phyloP scores from a whole-genome alignment of 1,284 basidiomycete species.

The Acaromyces ingoldii region DNA sequence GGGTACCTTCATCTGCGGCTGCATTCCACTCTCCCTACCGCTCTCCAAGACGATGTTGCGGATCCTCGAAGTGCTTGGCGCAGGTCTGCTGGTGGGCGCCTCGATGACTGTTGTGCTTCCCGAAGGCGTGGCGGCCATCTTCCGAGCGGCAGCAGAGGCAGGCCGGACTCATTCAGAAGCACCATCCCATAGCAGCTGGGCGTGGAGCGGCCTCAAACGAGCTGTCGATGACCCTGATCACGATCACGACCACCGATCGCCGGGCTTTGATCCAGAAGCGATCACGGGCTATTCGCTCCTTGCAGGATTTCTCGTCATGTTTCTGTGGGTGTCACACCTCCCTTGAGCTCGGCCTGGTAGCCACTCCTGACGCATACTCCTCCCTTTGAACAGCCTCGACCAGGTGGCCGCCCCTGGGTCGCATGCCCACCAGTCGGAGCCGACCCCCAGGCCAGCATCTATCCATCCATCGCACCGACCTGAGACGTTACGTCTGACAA shows the following conservation, averaged over 20 bases:
- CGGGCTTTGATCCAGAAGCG: conserved; percentile 18
- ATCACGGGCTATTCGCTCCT: conserved; percentile 36
- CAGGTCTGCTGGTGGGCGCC: conserved; percentile 46
- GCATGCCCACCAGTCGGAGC: background rate
- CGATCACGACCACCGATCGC: conserved; percentile 11
- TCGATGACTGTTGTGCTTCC: conserved; percentile 47
- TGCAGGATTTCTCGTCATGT: conserved; percentile 46
- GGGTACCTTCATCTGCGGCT: conserved; percentile 39
- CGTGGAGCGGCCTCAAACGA: conserved; percentile 22
- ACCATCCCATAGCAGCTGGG: conserved; percentile 10
- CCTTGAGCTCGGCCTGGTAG: background rate
- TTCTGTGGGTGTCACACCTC: conserved; percentile 8
- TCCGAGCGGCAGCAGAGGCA: conserved; percentile 5
- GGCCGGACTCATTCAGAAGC: background rate
- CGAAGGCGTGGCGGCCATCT: conserved; percentile 33
- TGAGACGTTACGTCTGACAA: background rate
- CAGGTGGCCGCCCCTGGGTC: conserved; percentile 10
- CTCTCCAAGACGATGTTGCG: conserved; percentile 36
- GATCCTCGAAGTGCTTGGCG: conserved; percentile 42
- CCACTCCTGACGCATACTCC: background rate
- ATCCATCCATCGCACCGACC: conserved; percentile 6
- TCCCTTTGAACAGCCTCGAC: conserved; percentile 6
- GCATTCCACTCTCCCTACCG: conserved; percentile 33
- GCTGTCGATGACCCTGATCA: conserved; percentile 7
- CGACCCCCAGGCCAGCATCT: background rate